phyloP scores from a whole-genome alignment of 1,284 basidiomycete genomes.

The Cutaneotrichosporon sp. region DNA sequence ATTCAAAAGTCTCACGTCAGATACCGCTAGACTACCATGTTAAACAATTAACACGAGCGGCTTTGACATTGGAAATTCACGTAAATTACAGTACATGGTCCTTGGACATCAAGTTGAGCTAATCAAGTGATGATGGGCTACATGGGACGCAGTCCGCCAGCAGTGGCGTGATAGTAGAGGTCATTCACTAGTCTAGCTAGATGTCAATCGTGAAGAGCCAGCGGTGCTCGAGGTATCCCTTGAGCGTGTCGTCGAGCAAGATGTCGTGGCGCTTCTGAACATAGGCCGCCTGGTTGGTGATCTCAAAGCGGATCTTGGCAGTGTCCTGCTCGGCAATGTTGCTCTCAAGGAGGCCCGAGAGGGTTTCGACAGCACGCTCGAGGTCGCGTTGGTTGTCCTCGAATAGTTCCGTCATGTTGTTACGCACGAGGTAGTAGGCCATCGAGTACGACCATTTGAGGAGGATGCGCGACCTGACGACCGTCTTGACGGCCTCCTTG shows the following conservation, averaged over 20 bases:
- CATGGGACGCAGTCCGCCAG: not conserved
- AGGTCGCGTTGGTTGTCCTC: conserved; percentile 97
- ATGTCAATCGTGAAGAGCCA: conserved; percentile 2
- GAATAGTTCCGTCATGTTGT: conserved; percentile 92
- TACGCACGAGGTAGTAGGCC: conserved; percentile 85
- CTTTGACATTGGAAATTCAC: too few species aligned
- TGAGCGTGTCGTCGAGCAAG: conserved; percentile 87
- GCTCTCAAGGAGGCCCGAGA: conserved; percentile 86
- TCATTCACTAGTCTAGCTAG: not conserved
- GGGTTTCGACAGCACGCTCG: conserved; percentile 90
- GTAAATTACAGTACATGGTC: not conserved
- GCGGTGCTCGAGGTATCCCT: conserved; percentile 67
- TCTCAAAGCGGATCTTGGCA: conserved; percentile 77
- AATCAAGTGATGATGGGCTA: conserved; percentile 1
- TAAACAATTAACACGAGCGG: too few species aligned
- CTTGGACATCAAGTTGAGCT: not conserved
- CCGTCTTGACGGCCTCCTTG: conserved; percentile 91
- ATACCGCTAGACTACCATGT: too few species aligned
- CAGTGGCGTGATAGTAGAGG: not conserved
- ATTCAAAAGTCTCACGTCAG: too few species aligned
- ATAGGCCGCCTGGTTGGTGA: conserved; percentile 95
- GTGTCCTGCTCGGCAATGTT: conserved; percentile 82
- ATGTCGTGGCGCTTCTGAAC: conserved; percentile 95
- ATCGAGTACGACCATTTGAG: conserved; percentile 99
- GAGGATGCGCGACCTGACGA: conserved; percentile 86